Evolutionary conservation across 106 monocot genomes (phyloP).

Genomic region (Agapanthus africanus): DNA sequence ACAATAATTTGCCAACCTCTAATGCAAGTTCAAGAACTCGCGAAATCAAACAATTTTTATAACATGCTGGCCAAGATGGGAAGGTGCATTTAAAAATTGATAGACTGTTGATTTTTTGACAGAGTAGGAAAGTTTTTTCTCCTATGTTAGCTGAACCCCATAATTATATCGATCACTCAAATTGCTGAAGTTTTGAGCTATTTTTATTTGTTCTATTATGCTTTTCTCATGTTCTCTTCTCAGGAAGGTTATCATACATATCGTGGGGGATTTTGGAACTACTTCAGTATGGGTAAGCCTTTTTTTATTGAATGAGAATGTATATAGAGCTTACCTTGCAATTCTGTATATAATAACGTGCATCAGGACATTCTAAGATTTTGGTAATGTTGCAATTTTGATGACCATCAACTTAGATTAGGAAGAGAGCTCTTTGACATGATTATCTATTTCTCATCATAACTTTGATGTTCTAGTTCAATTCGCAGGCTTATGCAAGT

Average conservation of each 20-base stretch:
- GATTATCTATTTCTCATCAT: not conserved
- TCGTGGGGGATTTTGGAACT: slow-evolving; percentile 99
- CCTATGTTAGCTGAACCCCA: too few species aligned
- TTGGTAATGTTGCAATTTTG: not conserved
- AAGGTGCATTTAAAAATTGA: too few species aligned
- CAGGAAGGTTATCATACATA: slow-evolving; percentile 88
- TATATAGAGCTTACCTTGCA: not conserved
- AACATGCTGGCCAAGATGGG: too few species aligned
- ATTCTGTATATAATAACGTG: not conserved
- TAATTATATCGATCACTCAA: too few species aligned
- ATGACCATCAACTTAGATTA: not conserved
- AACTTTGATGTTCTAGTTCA: not conserved
- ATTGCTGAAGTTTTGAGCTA: too few species aligned
- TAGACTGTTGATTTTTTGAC: too few species aligned
- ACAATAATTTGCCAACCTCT: too few species aligned
- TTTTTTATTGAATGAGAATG: not conserved
- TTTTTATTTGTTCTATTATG: slow-evolving; percentile 6
- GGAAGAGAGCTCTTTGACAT: not conserved
- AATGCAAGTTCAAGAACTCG: too few species aligned
- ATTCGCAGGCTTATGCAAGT: not conserved
- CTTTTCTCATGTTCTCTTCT: too few species aligned
- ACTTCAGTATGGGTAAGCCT: slow-evolving; percentile 92
- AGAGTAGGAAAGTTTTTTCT: too few species aligned
- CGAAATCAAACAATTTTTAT: too few species aligned
- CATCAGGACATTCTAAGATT: not conserved